A percentile compares a stretch with the other conserved stretches of the same genome.
Evolutionary conservation across 2,329 filamentous ascomycete species (phyloP).

Genomic region (Daldinia eschscholtzii): DNA sequence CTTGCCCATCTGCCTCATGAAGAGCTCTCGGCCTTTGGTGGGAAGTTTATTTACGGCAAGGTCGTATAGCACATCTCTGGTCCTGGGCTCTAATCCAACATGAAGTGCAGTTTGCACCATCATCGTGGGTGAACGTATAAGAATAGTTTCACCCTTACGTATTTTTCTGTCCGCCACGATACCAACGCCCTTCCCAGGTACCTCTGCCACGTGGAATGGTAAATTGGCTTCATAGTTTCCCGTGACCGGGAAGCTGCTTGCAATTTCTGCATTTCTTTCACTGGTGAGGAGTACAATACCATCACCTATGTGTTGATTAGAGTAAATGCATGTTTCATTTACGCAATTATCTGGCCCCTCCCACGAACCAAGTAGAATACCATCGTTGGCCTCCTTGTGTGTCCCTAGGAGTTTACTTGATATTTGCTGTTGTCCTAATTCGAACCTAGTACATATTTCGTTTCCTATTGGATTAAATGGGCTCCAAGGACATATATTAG

Average conservation of each 20-base stretch:
- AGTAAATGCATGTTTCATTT: conserved; percentile 48
- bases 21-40: conserved; percentile 38
- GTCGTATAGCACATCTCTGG: conserved; percentile 48
- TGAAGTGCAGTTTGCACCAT: conserved; percentile 49
- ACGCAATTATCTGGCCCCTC: conserved; percentile 46
- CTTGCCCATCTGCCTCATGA: conserved; percentile 53
- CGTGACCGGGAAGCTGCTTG: conserved; percentile 31
- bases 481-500: conserved; percentile 41
- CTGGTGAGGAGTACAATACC: conserved; percentile 48
- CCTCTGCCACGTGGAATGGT: conserved; percentile 49
- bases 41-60: conserved; percentile 51
- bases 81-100: conserved; percentile 35
- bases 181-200: conserved; percentile 55
- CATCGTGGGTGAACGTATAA: conserved; percentile 51
- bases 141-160: conserved; percentile 53
- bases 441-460: conserved; percentile 35
- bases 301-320: conserved; percentile 41
- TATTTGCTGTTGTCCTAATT: background rate
- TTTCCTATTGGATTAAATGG: conserved; percentile 27
- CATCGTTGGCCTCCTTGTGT: conserved; percentile 6
- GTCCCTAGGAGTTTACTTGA: background rate
- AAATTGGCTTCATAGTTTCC: conserved; percentile 32
- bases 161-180: conserved; percentile 55
- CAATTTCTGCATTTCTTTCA: conserved; percentile 41
- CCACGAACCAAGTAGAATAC: conserved; percentile 28